Conservation (phyloP, 805 yeast genomes). For the Blastobotrys chiropterorum region DNA sequence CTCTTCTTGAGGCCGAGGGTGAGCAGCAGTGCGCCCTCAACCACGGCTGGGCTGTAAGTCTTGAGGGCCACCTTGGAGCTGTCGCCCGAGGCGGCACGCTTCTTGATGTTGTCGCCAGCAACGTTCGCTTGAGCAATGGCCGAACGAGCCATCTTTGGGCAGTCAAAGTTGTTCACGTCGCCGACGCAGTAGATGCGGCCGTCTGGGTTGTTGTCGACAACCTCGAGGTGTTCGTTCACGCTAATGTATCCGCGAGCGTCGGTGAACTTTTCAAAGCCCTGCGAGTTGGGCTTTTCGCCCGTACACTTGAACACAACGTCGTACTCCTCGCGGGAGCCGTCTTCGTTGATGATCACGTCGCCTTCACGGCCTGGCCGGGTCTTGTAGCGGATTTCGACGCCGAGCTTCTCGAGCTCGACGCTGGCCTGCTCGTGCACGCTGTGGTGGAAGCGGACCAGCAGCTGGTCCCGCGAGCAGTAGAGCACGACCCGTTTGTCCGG, state of each 20-base stretch:
- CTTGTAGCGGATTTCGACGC: constrained; percentile 5
- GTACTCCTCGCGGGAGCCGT: constrained; percentile 4
- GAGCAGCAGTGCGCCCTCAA: constrained; percentile 7
- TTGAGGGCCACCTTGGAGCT: too few relatives aligned
- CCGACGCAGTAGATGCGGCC: constrained; percentile 13
- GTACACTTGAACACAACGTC: constrained; percentile 13
- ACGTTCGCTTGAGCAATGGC: constrained; percentile 9
- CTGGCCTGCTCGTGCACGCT: constrained; percentile 5
- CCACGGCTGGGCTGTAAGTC: constrained; percentile 3
- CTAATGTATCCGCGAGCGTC: too few relatives aligned
- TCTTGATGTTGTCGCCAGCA: constrained; percentile 7
- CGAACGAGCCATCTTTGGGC: constrained; percentile 16
- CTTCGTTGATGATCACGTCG: background rate
- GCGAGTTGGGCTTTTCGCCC: constrained; percentile 3
- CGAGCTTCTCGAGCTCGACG: constrained; percentile 1
- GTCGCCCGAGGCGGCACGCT: background rate
- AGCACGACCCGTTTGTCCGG: constrained; percentile 5
- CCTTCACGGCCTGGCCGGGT: constrained; percentile 5
- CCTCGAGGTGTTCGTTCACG: too few relatives aligned
- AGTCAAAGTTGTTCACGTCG: constrained; percentile 7
- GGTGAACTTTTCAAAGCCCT: constrained; percentile 1
- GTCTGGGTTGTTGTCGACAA: too few relatives aligned
- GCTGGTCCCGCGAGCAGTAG: background rate
- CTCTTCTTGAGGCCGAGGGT: constrained; percentile 9
- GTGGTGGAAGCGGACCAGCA: constrained; percentile 7